These are phyloP conservation scores for Termitomyces sp. DNA, from an alignment of 768 basidiomycete genomes.

Conservation along the genomic window DNA sequence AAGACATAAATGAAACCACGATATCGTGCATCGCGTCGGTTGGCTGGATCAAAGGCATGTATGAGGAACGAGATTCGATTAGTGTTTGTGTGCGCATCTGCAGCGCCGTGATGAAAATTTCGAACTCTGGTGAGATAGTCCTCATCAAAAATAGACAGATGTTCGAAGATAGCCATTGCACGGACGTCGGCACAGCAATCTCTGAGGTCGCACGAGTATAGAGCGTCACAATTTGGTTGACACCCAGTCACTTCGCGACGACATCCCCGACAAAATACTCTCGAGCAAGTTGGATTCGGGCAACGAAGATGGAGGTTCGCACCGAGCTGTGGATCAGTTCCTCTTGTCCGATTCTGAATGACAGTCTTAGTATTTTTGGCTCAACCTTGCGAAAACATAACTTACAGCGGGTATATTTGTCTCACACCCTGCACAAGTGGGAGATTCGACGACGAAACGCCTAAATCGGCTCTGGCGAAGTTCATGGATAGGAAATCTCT, in stretches of 20 bases:
- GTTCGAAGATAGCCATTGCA: constrained; percentile 9
- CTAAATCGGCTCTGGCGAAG: neutral
- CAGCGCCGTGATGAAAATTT: neutral
- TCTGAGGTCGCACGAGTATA: constrained; percentile 2
- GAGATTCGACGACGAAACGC: neutral
- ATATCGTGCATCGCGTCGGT: neutral
- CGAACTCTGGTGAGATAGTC: neutral
- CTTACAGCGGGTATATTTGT: constrained; percentile 3
- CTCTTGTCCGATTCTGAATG: neutral
- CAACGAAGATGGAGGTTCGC: constrained; percentile 3
- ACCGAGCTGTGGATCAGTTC: neutral
- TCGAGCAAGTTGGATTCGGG: neutral
- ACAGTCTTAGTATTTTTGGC: neutral
- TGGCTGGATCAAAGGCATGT: neutral
- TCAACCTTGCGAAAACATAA: neutral
- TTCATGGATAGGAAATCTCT: neutral
- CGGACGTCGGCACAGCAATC: constrained; percentile 7
- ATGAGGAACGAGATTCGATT: neutral
- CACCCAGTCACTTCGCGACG: neutral
- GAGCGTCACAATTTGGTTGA: neutral
- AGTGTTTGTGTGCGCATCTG: neutral
- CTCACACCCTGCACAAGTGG: neutral
- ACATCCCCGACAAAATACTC: constrained; percentile 8
- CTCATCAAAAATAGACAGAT: constrained; percentile 5
- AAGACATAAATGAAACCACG: neutral